Base-by-base conservation (phyloP, 2,329 filamentous ascomycete genomes). In the Metarhizium guizhouense region DNA sequence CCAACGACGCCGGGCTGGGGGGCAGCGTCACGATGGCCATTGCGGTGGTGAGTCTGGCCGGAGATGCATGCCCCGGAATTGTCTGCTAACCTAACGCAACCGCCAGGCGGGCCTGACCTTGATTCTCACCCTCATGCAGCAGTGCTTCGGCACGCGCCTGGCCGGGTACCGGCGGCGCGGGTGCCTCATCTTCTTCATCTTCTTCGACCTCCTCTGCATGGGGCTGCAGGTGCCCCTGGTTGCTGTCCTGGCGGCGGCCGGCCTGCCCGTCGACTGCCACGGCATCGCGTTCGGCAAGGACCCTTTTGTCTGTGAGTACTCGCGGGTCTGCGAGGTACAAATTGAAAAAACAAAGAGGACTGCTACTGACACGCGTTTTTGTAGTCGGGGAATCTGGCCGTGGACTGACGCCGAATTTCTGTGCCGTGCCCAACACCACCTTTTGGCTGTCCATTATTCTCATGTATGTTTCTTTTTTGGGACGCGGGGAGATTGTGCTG, bases 381-480 rank as follows among this genome's bases (percentile, higher is more conserved):
- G 6, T 30, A 47, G 51, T 53, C 36, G 51, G 40, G 2, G 3
- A 4, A 2, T 38, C 30, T 25, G 42, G 51, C 14, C 25, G 45
- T 5, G 40, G 8, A 4, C 30, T 53, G 16, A 3, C 4, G 13
- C 14, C 25, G 10, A 53, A 30, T 6, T 47, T 47, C n/a, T 53
- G 51, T 29, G 51, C 42, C 16, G 43, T 53, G 29, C 51, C 51
- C 18, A 18, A 36, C 25, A 18, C 30, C 29, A 20, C 30, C 16
- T 53, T 53, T 25, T 53, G 51, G 51, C n/a, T 38, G 6, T 53
- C 51, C 25, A 45, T 53, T 14, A 34, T 53, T 6, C 42, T 43
- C 11, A 47, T 47, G 51, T 53, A 34, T 3, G 32, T 14, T 3
- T 53, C 16, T 8, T 20, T n/a, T 13, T 7, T 8, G 11, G 5